Evolutionary conservation across 1,284 basidiomycete genomes (phyloP).

Genomic region (Trametes versicolor): DNA sequence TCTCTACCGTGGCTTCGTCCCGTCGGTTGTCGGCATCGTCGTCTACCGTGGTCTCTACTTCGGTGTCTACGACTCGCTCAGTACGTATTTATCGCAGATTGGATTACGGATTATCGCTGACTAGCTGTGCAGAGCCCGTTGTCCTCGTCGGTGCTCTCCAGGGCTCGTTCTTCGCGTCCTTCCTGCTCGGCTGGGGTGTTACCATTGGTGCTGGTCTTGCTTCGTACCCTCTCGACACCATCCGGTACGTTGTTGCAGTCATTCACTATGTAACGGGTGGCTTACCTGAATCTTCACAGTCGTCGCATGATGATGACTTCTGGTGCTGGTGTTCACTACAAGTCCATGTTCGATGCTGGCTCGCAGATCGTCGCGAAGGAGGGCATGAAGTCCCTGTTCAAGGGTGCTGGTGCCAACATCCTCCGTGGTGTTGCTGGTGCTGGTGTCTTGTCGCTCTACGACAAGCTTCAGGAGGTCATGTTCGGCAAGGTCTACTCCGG

Average conservation of each 20-base stretch:
- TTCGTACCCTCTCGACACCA: constrained; percentile 95
- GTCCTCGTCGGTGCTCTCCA: constrained; percentile 89
- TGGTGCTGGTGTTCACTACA: constrained; percentile 87
- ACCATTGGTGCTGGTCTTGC: constrained; percentile 96
- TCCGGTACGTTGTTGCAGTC: constrained; percentile 64
- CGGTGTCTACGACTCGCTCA: constrained; percentile 94
- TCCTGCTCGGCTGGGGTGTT: constrained; percentile 93
- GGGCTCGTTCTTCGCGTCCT: constrained; percentile 92
- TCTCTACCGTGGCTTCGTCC: constrained; percentile 96
- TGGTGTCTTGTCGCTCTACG: constrained; percentile 94
- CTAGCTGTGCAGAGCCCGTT: constrained; percentile 75
- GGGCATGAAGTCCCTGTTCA: constrained; percentile 90
- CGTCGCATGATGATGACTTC: constrained; percentile 98
- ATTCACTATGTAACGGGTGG: constrained; percentile 31
- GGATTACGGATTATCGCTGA: constrained; percentile 29
- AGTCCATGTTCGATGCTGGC: constrained; percentile 90
- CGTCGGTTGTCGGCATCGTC: constrained; percentile 94
- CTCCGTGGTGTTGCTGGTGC: constrained; percentile 98
- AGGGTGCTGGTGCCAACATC: constrained; percentile 97
- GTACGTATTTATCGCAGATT: constrained; percentile 55
- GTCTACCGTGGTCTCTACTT: constrained; percentile 98
- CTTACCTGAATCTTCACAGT: constrained; percentile 53
- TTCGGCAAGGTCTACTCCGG: constrained; percentile 98
- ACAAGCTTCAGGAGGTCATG: constrained; percentile 91
- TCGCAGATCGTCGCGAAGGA: constrained; percentile 91